Evolutionary conservation across 495 filamentous ascomycete species (phyloP), one percentile per base, ranked within the genome.

Genomic region (Xylaria cubensis): DNA sequence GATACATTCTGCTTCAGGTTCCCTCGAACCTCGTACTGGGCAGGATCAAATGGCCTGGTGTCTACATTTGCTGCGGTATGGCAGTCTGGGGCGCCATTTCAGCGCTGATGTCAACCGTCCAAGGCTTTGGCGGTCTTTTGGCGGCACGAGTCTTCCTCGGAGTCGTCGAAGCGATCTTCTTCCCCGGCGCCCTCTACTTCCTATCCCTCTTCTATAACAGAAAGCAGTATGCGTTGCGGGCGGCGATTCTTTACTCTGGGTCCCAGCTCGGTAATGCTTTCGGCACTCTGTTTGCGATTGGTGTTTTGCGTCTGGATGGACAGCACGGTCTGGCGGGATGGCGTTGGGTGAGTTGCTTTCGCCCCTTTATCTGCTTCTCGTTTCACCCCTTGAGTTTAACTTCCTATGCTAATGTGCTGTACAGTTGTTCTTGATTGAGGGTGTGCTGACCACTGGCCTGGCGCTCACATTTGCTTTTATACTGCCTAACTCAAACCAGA

Each of bases 131-230:
- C 5, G 84, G 86, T 8, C 77, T 92, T 3, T 74, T 90, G 34
- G 78, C 83, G 15, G 84, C 85, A 19, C 83, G 90, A 4, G 72
- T 66, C 79, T 86, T 90, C 68, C 84, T 91, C 4, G 89, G 89
- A 70, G 86, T 90, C 48, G 82, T 85, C 13, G 86, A 88, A 74
- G 84, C 86, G 0, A 81, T 84, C 7, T 81, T 91, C 13, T 91
- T 89, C 74, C 89, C 90, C 5, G 90, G 87, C 39, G 84, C 87
- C 10, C 84, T 88, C 10, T 92, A 90, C 76, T 87, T 90, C 70
- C 84, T 91, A 32, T 88, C 89, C 3, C 84, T 87, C 64, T 92
- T 90, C 90, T 92, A 92, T 63, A 84, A 84, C 71, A 77, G 79
- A 41, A 83, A 81, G 19, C 85, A 89, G 74, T 83, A 86, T 59